A percentile compares a stretch with the other conserved stretches of the same genome.
phyloP scores from a whole-genome alignment of 225 moss, liverwort and hornwort species.

The Pseudoscleropodium purum region DNA sequence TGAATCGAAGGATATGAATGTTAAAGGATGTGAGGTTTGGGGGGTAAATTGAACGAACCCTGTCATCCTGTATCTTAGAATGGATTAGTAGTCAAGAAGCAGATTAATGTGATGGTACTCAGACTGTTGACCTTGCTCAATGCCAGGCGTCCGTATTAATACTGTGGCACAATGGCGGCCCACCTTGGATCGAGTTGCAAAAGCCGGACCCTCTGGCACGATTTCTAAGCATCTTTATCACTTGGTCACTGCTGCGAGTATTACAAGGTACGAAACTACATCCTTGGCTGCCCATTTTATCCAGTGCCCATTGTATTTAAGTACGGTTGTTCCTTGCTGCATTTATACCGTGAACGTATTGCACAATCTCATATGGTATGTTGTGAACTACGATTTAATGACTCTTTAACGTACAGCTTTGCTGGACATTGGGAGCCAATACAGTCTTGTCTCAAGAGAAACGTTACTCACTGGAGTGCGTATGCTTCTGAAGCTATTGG shows the following conservation, averaged over 20 bases:
- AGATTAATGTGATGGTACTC: background rate
- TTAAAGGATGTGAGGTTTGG: background rate
- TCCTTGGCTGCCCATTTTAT: background rate
- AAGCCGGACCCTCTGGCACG: slow-evolving; percentile 64
- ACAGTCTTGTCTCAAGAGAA: slow-evolving; percentile 49
- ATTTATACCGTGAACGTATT: background rate
- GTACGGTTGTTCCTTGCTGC: background rate
- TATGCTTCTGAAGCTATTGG: slow-evolving; percentile 51
- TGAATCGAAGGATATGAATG: background rate
- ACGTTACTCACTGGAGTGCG: slow-evolving; percentile 47
- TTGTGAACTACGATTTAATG: background rate
- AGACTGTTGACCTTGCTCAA: background rate
- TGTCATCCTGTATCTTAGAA: background rate
- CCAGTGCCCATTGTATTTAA: background rate
- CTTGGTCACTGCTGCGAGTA: slow-evolving; percentile 73
- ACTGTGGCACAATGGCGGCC: slow-evolving; percentile 72
- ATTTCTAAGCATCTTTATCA: slow-evolving; percentile 85
- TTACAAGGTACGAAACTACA: slow-evolving; percentile 49
- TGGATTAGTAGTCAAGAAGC: background rate
- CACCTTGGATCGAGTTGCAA: slow-evolving; percentile 39
- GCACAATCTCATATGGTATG: background rate
- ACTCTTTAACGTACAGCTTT: slow-evolving; percentile 11
- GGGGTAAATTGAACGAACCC: background rate
- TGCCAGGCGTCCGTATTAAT: slow-evolving; percentile 54
- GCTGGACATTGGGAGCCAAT: slow-evolving; percentile 48